Percentiles rank a stretch among this genome's conserved stretches.
phyloP scores from a whole-genome alignment of 257 asterid genomes.

The Solanum stenotomum region DNA sequence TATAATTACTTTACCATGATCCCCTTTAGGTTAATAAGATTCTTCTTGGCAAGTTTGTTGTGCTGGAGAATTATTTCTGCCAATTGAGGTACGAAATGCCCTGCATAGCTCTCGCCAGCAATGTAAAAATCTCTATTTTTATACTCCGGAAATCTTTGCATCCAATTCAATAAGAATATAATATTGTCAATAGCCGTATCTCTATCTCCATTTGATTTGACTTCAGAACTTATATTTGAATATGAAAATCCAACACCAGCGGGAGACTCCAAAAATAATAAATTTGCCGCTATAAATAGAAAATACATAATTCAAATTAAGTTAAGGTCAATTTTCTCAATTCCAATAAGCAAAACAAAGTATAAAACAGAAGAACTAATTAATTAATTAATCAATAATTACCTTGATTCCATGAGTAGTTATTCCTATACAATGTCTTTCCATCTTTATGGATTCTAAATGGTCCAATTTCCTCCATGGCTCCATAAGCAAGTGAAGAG shows the following conservation, averaged over 20 bases:
- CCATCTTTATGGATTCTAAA: conserved; percentile 21
- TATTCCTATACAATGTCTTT: conserved; percentile 9
- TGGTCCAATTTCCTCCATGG: conserved; percentile 22
- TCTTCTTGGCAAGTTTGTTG: conserved; percentile 8
- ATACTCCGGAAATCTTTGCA: conserved; percentile 19
- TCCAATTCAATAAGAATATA: conserved; percentile 22
- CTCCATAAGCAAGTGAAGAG: conserved; percentile 23
- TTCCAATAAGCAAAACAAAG: not conserved
- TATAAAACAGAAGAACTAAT: not conserved
- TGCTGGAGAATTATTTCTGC: conserved; percentile 16
- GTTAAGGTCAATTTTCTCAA: not conserved
- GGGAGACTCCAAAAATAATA: conserved; percentile 32
- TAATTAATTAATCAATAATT: too few relatives aligned
- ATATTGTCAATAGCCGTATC: conserved; percentile 17
- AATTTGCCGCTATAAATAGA: conserved; percentile 18
- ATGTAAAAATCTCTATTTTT: conserved; percentile 19
- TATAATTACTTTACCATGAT: conserved; percentile 9
- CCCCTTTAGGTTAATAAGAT: conserved; percentile 27
- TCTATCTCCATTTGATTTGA: conserved; percentile 12
- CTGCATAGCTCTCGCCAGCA: conserved; percentile 36
- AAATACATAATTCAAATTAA: not conserved
- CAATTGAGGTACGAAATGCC: conserved; percentile 35
- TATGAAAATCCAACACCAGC: conserved; percentile 43
- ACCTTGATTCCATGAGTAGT: conserved; percentile 23
- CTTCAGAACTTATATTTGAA: conserved; percentile 21